Evolutionary conservation across 2,329 filamentous ascomycete genomes (phyloP).

Genomic region (Cephalotrichum gorgonifer): DNA sequence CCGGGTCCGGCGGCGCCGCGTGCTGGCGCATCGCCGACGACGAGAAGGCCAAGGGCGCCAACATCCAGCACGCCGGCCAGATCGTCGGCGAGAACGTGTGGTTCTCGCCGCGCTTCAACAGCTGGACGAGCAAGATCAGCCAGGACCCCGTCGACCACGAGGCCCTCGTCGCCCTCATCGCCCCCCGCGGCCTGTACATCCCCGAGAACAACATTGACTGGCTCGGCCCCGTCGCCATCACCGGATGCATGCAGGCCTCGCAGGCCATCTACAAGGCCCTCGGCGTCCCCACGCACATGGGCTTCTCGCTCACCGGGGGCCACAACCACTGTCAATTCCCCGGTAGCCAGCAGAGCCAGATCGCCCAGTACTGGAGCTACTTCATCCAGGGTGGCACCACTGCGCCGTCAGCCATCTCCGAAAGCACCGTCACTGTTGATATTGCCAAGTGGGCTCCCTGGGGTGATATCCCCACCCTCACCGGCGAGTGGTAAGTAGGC

Average conservation of each 20-base stretch:
- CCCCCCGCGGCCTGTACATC: conserved; percentile 42
- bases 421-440: conserved; percentile 1
- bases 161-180: conserved; percentile 43
- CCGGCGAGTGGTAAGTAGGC: conserved; percentile 2
- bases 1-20: conserved; percentile 48
- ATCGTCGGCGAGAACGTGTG: conserved; percentile 53
- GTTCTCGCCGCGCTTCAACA: conserved; percentile 47
- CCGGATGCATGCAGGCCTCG: conserved; percentile 46
- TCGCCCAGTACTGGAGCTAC: conserved; percentile 44
- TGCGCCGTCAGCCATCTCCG: conserved; percentile 12
- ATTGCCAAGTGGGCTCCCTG: conserved; percentile 4
- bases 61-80: conserved; percentile 49
- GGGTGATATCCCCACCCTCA: conserved; percentile 4
- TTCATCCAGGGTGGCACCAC: conserved; percentile 29
- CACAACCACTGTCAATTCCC: conserved; percentile 48
- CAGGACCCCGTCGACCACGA: conserved; percentile 47
- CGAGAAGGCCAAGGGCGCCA: conserved; percentile 39
- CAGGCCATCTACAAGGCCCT: conserved; percentile 42
- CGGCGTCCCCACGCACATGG: conserved; percentile 43
- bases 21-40: conserved; percentile 48
- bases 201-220: conserved; percentile 51
- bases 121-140: conserved; percentile 33
- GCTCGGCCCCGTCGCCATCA: conserved; percentile 46
- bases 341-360: conserved; percentile 35
- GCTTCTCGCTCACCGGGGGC: conserved; percentile 43